Percentiles rank a stretch among this genome's conserved stretches.
Evolutionary conservation across 2,329 filamentous ascomycete species (phyloP).

Genomic region (Colletotrichum camelliae): DNA sequence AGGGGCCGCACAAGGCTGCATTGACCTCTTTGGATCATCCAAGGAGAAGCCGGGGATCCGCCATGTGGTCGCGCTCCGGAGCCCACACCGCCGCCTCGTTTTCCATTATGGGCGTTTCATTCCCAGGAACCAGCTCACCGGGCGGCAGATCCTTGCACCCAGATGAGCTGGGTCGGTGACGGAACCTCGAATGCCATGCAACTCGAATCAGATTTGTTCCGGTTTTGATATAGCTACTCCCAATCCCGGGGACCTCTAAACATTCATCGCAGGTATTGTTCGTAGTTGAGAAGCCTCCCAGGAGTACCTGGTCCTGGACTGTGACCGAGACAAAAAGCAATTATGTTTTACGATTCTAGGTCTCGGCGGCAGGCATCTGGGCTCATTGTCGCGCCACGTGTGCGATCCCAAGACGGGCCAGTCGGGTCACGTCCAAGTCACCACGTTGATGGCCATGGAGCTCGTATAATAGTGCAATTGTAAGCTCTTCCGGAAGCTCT

Average conservation of each 20-base stretch:
- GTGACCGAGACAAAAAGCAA: not conserved
- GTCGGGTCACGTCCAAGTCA: not conserved
- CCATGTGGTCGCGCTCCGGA: constrained; percentile 10
- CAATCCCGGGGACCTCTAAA: not conserved
- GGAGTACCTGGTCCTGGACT: not conserved
- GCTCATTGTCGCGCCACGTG: not conserved
- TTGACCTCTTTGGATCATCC: constrained; percentile 5
- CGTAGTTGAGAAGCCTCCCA: not conserved
- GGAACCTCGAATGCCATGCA: not conserved
- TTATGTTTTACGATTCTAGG: not conserved
- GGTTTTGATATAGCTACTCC: not conserved
- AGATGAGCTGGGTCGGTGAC: not conserved
- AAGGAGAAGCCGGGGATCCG: constrained; percentile 6
- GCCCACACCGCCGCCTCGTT: not conserved
- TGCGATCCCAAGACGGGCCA: not conserved
- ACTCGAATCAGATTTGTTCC: not conserved
- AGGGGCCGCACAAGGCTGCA: not conserved
- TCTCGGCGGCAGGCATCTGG: not conserved
- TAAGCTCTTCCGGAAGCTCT: not conserved
- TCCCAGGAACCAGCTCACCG: constrained; percentile 1
- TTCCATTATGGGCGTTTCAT: not conserved
- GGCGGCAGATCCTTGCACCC: not conserved
- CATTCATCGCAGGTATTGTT: not conserved
- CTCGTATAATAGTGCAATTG: not conserved
- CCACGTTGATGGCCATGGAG: not conserved